A percentile compares a stretch with the other conserved stretches of the same genome.
Evolutionary conservation across 1,284 basidiomycete genomes (phyloP).

Genomic region (Ustilago sp.): DNA sequence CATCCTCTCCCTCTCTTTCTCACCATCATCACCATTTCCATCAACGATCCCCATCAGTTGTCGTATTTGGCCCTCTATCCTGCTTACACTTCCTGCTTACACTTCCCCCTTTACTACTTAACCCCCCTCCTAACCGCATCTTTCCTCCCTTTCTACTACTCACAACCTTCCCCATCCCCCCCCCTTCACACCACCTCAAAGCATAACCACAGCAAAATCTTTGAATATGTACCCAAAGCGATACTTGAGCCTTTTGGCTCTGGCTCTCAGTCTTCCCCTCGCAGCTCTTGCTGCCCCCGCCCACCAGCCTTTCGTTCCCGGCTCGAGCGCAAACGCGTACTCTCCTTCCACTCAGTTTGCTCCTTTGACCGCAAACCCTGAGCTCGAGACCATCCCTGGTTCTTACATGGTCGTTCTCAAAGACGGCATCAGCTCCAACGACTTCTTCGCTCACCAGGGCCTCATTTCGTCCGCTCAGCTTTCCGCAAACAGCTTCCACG

Average conservation of each 20-base stretch:
- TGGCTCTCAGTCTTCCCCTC: constrained; percentile 50
- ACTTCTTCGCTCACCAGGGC: constrained; percentile 60
- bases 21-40: constrained; percentile 26
- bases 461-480: constrained; percentile 56
- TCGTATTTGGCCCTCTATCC: constrained; percentile 17
- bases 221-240: constrained; percentile 51
- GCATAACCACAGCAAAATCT: not conserved
- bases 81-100: constrained; percentile 4
- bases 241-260: constrained; percentile 51
- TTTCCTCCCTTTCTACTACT: not conserved
- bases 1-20: constrained; percentile 12
- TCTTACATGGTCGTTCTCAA: constrained; percentile 69
- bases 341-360: constrained; percentile 50
- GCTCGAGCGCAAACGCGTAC: constrained; percentile 47
- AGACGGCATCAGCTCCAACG: constrained; percentile 53
- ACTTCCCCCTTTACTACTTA: not conserved
- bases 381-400: constrained; percentile 59
- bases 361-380: constrained; percentile 52
- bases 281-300: constrained; percentile 50
- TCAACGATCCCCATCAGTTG: constrained; percentile 16
- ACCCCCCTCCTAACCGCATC: not conserved
- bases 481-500: constrained; percentile 54
- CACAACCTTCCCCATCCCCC: not conserved
- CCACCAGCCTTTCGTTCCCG: constrained; percentile 55
- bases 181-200: constrained; percentile 3